Conservation (phyloP, 805 yeast genomes). For the Nakazawaea wickerhamii region DNA sequence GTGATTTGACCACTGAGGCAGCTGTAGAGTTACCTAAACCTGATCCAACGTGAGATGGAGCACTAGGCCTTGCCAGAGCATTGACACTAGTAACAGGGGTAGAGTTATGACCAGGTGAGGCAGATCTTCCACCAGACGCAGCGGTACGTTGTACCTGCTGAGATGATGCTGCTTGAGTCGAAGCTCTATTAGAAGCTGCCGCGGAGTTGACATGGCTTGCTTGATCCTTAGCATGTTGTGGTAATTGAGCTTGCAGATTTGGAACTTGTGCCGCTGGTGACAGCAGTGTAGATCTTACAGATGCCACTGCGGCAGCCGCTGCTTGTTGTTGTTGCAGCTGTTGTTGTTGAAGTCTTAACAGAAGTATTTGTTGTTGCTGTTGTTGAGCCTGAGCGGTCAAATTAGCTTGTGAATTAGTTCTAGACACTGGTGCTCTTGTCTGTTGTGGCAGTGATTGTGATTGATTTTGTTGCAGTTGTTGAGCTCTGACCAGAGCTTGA, state of each 20-base stretch:
- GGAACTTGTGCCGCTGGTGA: conserved; percentile 5
- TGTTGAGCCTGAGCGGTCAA: background rate
- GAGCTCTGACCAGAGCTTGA: background rate
- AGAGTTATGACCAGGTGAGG: conserved; percentile 23
- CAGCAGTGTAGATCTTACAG: conserved; percentile 15
- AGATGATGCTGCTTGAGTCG: conserved; percentile 14
- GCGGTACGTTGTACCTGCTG: conserved; percentile 5
- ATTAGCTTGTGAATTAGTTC: background rate
- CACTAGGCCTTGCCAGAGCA: conserved; percentile 40
- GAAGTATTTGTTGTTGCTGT: conserved; percentile 1
- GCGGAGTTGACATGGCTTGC: conserved; percentile 12
- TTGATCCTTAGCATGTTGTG: conserved; percentile 2
- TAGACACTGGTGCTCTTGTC: conserved; percentile 1
- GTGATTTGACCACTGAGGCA: conserved; percentile 35
- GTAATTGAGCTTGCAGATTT: conserved; percentile 14
- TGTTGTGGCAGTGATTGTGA: conserved; percentile 6
- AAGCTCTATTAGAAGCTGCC: conserved; percentile 9
- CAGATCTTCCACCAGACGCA: conserved; percentile 11
- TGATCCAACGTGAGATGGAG: conserved; percentile 17
- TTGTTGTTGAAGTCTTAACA: conserved; percentile 3
- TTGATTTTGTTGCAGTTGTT: conserved; percentile 5
- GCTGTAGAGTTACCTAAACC: conserved; percentile 16
- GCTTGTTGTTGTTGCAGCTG: conserved; percentile 16
- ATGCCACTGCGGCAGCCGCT: conserved; percentile 14
- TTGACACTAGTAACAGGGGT: conserved; percentile 41